Evolutionary conservation across 1,284 basidiomycete genomes (phyloP).

Genomic region (Papiliotrema flavescens): DNA sequence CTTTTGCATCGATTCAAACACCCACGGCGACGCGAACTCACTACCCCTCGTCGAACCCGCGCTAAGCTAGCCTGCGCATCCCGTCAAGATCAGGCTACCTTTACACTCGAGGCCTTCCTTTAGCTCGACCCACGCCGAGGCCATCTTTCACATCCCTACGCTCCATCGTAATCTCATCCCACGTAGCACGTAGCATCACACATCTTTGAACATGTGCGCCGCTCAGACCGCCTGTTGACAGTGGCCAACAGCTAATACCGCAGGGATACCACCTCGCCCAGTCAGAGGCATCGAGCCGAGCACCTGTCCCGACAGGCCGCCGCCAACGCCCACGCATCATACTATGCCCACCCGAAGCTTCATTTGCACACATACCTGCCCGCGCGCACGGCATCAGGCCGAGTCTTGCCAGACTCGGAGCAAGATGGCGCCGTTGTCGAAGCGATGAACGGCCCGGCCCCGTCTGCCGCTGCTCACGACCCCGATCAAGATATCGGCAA

Average conservation of each 20-base stretch:
- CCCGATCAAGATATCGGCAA: conserved; percentile 8
- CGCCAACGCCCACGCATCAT: conserved; percentile 37
- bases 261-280: background rate
- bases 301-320: conserved; percentile 36
- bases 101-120: too few relatives aligned
- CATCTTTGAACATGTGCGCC: too few relatives aligned
- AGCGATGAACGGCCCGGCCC: conserved; percentile 28
- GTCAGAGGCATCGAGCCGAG: conserved; percentile 26
- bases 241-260: too few relatives aligned
- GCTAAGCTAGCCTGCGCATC: too few relatives aligned
- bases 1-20: too few relatives aligned
- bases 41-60: too few relatives aligned
- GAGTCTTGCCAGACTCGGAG: conserved; percentile 6
- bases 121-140: too few relatives aligned
- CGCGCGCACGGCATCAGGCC: background rate
- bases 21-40: too few relatives aligned
- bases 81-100: too few relatives aligned
- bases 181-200: too few relatives aligned
- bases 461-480: conserved; percentile 3
- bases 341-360: conserved; percentile 41
- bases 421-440: conserved; percentile 19
- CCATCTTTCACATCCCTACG: too few relatives aligned
- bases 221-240: background rate
- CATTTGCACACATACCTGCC: conserved; percentile 35
- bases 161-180: too few relatives aligned